A percentile compares a stretch with the other conserved stretches of the same genome.
These are phyloP conservation scores for Penicillium simplicissimum DNA, from an alignment of 495 filamentous ascomycete species.

Conservation along the genomic window DNA sequence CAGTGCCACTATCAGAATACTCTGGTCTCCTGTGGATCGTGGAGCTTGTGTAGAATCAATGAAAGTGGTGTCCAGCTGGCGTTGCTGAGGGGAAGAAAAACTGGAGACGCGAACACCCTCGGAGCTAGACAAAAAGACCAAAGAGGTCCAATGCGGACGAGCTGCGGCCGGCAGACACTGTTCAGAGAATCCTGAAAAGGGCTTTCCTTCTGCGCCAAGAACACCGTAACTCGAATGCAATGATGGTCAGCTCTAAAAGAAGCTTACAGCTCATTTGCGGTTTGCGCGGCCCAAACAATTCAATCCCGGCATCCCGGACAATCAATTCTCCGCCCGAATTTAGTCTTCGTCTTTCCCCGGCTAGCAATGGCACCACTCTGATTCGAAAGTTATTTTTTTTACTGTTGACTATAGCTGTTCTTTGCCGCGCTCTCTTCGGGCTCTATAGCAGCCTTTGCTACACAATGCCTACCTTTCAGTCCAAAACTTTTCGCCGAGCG, in stretches of 20 bases:
- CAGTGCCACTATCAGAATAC: neutral
- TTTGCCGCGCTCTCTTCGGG: neutral
- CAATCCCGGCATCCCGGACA: constrained; percentile 19
- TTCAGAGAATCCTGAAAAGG: neutral
- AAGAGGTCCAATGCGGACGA: neutral
- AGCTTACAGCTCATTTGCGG: constrained; percentile 12
- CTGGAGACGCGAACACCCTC: constrained; percentile 2
- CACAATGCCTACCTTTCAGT: constrained; percentile 72
- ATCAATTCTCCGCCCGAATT: constrained; percentile 21
- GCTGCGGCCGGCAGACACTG: neutral
- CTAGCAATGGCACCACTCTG: neutral
- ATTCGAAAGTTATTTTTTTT: neutral
- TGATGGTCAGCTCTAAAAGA: constrained; percentile 10
- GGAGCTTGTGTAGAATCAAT: neutral
- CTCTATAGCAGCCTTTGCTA: neutral
- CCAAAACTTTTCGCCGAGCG: constrained; percentile 66
- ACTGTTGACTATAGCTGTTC: neutral
- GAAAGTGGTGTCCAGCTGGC: neutral
- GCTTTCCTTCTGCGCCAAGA: neutral
- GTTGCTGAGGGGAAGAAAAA: constrained; percentile 17
- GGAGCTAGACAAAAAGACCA: neutral
- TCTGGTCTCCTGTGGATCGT: neutral
- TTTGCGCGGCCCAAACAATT: constrained; percentile 23
- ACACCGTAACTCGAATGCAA: neutral
- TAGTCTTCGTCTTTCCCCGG: neutral